Percentiles rank a stretch among this genome's conserved stretches.
These are phyloP conservation scores for Suhomyces choctaworum DNA, from an alignment of 1,139 yeast species.

Conservation along the genomic window DNA sequence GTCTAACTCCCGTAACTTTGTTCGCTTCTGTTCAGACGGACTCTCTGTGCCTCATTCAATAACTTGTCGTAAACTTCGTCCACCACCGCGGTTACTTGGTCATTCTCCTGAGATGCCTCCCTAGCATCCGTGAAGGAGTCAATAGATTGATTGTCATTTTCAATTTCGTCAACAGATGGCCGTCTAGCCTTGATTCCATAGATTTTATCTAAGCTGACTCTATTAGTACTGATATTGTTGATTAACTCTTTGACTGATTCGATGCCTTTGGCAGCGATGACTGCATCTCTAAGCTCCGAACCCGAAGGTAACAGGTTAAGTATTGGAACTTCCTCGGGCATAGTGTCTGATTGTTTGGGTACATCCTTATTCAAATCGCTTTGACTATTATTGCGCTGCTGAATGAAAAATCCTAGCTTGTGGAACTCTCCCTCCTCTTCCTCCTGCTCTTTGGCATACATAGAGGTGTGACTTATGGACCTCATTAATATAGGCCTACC, in stretches of 20 bases:
- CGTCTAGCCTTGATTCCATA: slow-evolving; percentile 28
- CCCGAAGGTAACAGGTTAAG: slow-evolving; percentile 66
- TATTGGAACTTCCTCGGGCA: slow-evolving; percentile 30
- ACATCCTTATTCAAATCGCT: neutral
- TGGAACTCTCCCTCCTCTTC: slow-evolving; percentile 92
- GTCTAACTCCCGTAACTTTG: too few species aligned
- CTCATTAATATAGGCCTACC: slow-evolving; percentile 71
- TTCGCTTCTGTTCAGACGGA: slow-evolving; percentile 47
- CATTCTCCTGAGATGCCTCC: slow-evolving; percentile 12
- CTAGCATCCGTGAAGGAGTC: slow-evolving; percentile 26
- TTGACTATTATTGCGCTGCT: slow-evolving; percentile 46
- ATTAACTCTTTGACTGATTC: slow-evolving; percentile 71
- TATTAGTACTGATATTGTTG: slow-evolving; percentile 57
- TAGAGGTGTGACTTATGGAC: slow-evolving; percentile 63
- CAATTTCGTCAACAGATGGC: slow-evolving; percentile 14
- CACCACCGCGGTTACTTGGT: slow-evolving; percentile 41
- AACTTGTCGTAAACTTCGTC: slow-evolving; percentile 73
- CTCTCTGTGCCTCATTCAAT: slow-evolving; percentile 64
- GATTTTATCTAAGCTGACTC: slow-evolving; percentile 56
- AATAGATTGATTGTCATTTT: slow-evolving; percentile 35
- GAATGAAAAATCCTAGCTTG: slow-evolving; percentile 75
- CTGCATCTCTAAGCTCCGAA: slow-evolving; percentile 71
- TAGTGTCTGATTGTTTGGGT: neutral
- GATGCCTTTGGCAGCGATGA: slow-evolving; percentile 75
- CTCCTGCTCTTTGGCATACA: slow-evolving; percentile 73